These are phyloP conservation scores for Neurospora sp. DNA, from an alignment of 495 filamentous ascomycete species.

Conservation along the genomic window DNA sequence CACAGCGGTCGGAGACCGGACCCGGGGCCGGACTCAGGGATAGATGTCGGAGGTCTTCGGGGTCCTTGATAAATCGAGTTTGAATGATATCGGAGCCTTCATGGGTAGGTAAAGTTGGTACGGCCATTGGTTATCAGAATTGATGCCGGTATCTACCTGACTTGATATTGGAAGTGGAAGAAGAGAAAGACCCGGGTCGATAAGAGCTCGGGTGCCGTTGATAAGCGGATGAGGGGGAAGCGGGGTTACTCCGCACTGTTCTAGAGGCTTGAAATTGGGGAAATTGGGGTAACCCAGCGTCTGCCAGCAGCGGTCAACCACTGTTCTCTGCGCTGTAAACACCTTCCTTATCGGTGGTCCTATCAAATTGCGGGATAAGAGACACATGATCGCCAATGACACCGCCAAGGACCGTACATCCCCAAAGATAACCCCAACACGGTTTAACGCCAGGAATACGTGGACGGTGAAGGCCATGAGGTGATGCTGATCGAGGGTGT, in stretches of 20 bases:
- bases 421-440: neutral
- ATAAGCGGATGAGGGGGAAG: neutral
- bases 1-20: neutral
- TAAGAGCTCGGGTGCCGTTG: neutral
- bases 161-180: neutral
- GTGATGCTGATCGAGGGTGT: neutral
- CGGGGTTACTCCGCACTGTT: neutral
- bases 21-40: neutral
- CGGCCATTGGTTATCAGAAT: no score
- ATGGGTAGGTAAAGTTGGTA: no score
- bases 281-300: neutral
- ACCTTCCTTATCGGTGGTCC: neutral
- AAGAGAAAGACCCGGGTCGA: neutral
- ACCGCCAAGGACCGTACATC: neutral
- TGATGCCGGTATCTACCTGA: no score
- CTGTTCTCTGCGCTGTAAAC: neutral
- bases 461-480: neutral
- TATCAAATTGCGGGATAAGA: neutral
- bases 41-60: neutral
- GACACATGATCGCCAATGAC: neutral
- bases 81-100: no score
- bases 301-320: neutral
- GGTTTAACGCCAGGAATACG: neutral
- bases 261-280: neutral
- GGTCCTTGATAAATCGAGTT: no score